Evolutionary conservation across 192 early-diverging fungal genomes (phyloP), one percentile per base, ranked within the genome.

Genomic region (Phycomyces blakesleeanus): DNA sequence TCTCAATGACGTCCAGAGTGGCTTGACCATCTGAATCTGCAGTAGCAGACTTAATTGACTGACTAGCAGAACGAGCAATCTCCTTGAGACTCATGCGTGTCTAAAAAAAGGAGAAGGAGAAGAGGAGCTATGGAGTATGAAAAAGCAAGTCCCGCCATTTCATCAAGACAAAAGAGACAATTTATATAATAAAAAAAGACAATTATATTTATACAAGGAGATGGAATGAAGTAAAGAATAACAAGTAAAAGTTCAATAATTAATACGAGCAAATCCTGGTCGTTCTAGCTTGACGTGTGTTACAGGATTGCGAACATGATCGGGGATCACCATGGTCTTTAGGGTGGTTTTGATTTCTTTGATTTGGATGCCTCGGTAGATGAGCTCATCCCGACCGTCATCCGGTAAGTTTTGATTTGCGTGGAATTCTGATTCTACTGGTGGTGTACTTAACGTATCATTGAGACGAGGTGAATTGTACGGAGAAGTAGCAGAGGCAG

Each of bases 321-420:
- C 66, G 0, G 74, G 65, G 21, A 76, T 76, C 8, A 76, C 57
- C 69, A 76, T 63, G 21, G 74, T 57, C 21, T 76, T 76, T 20
- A 76, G 56, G 24, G 74, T 76, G 29, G 68, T 67, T 42, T 76
- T 76, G 51, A 76, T 76, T 53, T 76, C 74, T 44, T 76, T 76
- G 11, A 76, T 69, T 14, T 66, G 61, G 24, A 76, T 76, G 49
- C 74, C 74, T 49, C 74, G 58, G 25, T 70, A 71, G 5, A 63
- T 40, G 11, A 76, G 52, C 29, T 76, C 74, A 53, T 66, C 66
- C 26, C 60, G 53, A 21, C 68, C 68, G 50, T 66, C 66, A 38
- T 76, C 74, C 24, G 40, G 39, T 3, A 49, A n/a, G 15, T n/a
- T 18, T n/a, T 2, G 44, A 12, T 14, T 14, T n/a, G 44, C 3